phyloP scores from a whole-genome alignment of 2,329 filamentous ascomycete species.

The Neospermospora avenae region DNA sequence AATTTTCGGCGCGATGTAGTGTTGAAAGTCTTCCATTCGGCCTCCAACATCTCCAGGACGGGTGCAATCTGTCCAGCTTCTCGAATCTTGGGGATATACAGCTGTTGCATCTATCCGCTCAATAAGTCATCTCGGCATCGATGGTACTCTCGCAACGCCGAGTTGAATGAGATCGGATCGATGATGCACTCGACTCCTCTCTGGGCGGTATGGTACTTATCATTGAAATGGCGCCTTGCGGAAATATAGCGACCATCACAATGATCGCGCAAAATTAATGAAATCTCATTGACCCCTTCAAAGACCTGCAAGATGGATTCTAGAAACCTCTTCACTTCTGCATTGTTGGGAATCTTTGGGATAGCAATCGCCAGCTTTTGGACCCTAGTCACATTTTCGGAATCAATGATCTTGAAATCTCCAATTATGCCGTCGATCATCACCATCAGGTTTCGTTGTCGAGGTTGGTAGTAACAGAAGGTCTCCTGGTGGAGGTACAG shows the following conservation, averaged over 20 bases:
- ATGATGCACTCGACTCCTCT: not conserved
- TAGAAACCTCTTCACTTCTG: not conserved
- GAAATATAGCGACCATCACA: not conserved
- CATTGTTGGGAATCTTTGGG: not conserved
- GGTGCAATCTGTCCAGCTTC: not conserved
- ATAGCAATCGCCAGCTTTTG: not conserved
- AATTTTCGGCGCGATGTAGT: not conserved
- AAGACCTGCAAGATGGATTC: not conserved
- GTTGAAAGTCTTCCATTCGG: not conserved
- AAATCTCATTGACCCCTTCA: not conserved
- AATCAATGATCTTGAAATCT: not conserved
- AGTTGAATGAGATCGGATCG: not conserved
- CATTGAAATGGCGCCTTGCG: no score
- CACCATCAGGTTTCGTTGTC: not conserved
- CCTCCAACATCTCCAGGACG: not conserved
- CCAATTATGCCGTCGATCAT: not conserved
- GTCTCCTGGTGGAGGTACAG: conserved; percentile 2
- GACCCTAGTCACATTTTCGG: not conserved
- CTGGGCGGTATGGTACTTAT: no score
- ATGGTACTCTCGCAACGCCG: not conserved
- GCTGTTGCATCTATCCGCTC: not conserved
- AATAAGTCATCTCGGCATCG: not conserved
- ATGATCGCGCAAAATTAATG: not conserved
- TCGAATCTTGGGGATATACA: not conserved
- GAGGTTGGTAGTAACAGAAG: not conserved